Percentiles rank a stretch among this genome's conserved stretches.
These are phyloP conservation scores for Kwoniella shivajii DNA, from an alignment of 1,284 basidiomycete genomes.

Conservation along the genomic window DNA sequence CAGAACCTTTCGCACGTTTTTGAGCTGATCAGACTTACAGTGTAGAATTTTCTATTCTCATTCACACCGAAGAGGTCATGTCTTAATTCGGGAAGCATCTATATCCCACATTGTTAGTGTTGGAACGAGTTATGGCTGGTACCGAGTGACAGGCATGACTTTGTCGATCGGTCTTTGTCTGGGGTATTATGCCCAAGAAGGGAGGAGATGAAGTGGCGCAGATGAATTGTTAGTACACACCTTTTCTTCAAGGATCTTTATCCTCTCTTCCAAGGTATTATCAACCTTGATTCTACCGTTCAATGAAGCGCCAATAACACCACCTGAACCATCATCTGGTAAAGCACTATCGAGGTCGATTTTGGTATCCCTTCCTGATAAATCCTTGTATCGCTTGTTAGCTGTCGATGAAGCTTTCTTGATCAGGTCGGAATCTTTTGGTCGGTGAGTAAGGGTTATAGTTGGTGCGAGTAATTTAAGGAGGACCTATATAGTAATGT, in stretches of 20 bases:
- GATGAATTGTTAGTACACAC: slow-evolving; percentile 57
- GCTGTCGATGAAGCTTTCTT: slow-evolving; percentile 42
- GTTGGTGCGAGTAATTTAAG: slow-evolving; percentile 72
- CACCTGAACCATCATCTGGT: slow-evolving; percentile 77
- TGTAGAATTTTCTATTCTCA: slow-evolving; percentile 83
- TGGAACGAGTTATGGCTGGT: not conserved
- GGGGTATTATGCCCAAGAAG: too few species aligned
- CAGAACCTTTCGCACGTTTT: too few species aligned
- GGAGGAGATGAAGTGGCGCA: not conserved
- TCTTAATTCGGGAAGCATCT: slow-evolving; percentile 93
- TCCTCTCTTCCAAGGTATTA: slow-evolving; percentile 86
- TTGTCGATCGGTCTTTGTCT: too few species aligned
- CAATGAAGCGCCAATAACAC: slow-evolving; percentile 73
- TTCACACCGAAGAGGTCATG: slow-evolving; percentile 81
- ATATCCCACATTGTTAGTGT: not conserved
- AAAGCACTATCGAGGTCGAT: slow-evolving; percentile 69
- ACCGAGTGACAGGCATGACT: too few species aligned
- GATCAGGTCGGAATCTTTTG: slow-evolving; percentile 46
- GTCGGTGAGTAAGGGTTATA: slow-evolving; percentile 46
- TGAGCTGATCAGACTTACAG: too few species aligned
- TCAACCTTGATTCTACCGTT: slow-evolving; percentile 79
- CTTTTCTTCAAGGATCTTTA: slow-evolving; percentile 82
- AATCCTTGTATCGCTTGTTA: slow-evolving; percentile 47
- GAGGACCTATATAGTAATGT: slow-evolving; percentile 53
- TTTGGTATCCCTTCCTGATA: slow-evolving; percentile 68